These are phyloP conservation scores for Talaromyces sp. DNA, from an alignment of 2,329 filamentous ascomycete genomes.

Conservation along the genomic window DNA sequence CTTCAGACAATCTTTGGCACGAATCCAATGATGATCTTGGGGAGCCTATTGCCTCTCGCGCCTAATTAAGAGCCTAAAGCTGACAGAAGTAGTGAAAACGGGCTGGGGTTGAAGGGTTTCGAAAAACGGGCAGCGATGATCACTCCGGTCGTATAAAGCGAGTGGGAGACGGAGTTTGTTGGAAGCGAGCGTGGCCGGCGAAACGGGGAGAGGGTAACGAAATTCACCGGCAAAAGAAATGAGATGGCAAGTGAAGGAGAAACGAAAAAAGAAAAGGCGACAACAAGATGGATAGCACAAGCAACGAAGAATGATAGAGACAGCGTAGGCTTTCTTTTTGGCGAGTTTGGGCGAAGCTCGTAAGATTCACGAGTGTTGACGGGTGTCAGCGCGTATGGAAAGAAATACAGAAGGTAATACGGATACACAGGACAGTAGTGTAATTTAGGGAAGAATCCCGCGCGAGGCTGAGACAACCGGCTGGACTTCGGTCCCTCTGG, in stretches of 20 bases:
- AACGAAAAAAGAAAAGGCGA: conserved; percentile 1
- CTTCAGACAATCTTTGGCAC: neutral
- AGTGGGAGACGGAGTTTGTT: neutral
- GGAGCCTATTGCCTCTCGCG: neutral
- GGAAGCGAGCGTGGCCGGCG: conserved; percentile 9
- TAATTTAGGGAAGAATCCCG: neutral
- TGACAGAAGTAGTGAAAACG: neutral
- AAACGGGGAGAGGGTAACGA: neutral
- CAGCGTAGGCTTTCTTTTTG: neutral
- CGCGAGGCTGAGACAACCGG: neutral
- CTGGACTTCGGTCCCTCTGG: too few species aligned
- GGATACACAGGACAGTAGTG: neutral
- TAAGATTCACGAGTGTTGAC: neutral
- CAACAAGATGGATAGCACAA: neutral
- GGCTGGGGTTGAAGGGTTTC: neutral
- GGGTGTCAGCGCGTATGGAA: neutral
- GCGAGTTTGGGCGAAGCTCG: neutral
- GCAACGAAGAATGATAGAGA: conserved; percentile 1
- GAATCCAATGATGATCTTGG: neutral
- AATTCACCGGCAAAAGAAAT: conserved; percentile 3
- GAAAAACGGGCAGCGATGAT: neutral
- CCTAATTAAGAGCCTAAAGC: neutral
- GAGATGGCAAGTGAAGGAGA: neutral
- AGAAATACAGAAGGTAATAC: neutral
- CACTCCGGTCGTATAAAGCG: neutral